phyloP scores from a whole-genome alignment of 306 rosid species.

The Acacia acuminata region DNA sequence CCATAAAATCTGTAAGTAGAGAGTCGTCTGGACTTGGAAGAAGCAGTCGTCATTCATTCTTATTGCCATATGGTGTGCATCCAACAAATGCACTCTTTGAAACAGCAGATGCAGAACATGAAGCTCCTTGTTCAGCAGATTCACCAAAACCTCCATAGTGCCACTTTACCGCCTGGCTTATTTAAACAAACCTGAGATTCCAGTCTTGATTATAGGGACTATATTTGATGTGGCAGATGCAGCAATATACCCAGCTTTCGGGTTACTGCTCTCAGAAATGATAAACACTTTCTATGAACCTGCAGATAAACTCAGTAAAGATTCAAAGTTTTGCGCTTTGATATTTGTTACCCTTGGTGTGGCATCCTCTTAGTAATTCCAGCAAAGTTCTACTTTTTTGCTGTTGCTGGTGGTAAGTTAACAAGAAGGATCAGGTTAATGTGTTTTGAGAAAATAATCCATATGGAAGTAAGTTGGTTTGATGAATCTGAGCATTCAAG shows the following conservation, averaged over 20 bases:
- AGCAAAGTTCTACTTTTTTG: constrained; percentile 49
- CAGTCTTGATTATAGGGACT: constrained; percentile 59
- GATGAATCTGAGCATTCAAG: constrained; percentile 61
- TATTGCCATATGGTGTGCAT: constrained; percentile 43
- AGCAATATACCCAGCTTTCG: constrained; percentile 56
- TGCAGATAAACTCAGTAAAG: constrained; percentile 55
- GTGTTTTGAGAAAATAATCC: constrained; percentile 55
- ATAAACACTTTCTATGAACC: constrained; percentile 67
- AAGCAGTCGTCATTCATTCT: constrained; percentile 50
- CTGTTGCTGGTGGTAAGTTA: constrained; percentile 55
- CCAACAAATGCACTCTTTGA: constrained; percentile 37
- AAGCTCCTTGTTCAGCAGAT: constrained; percentile 27
- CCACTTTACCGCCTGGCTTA: constrained; percentile 67
- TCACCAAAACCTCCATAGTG: constrained; percentile 47
- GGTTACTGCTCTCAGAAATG: constrained; percentile 58
- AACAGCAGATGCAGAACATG: constrained; percentile 27
- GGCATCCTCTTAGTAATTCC: constrained; percentile 46
- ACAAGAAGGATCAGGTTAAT: constrained; percentile 42
- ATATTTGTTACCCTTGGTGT: constrained; percentile 46
- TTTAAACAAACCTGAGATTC: constrained; percentile 85
- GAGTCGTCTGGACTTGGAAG: constrained; percentile 57
- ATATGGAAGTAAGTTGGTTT: constrained; percentile 79
- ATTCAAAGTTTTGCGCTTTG: constrained; percentile 75
- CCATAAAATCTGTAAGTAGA: constrained; percentile 49
- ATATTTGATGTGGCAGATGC: constrained; percentile 65